Evolutionary conservation across 2,329 filamentous ascomycete genomes (phyloP), one percentile per base, ranked within the genome.

Genomic region (Septoria linicola): DNA sequence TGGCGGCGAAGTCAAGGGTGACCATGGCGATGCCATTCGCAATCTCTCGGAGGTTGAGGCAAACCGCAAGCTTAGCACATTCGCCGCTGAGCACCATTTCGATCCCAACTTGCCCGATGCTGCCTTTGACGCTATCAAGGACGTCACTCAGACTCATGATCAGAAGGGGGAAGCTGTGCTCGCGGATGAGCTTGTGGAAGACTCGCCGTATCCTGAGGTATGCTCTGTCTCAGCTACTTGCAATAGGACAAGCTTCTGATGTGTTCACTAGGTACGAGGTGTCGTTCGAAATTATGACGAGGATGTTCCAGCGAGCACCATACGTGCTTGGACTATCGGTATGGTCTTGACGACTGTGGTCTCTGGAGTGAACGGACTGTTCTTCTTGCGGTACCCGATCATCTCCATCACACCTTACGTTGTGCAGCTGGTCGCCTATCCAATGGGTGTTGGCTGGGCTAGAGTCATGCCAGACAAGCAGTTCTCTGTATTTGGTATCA

Each of bases 341-440:
- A 53, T 85, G 59, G 3, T 84, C 8, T 73, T 85, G 37, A 80
- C 81, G 52, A 84, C 81, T 0, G 63, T 84, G 51, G 82, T 80
- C n/a, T 82, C 81, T 1, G 79, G 46, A 2, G 54, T 63, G 36
- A 95, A 93, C 69, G 74, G 93, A 32, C 92, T 95, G 72, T 95
- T 95, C 74, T 90, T 88, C 41, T 76, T 95, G 67, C 81, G 89
- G 79, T 95, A 93, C 76, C 89, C 89, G 30, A 92, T 88, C 71
- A 88, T 95, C 70, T 85, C 85, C 53, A 92, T 95, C 64, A 90
- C 87, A 16, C 88, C 89, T 36, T 87, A 95, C 60, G 93, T 95
- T 73, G 88, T 89, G 19, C 77, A 92, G 63, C 76, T 95, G 53
- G 80, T 95, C 51, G 88, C 89, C 41, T 89, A 95, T 64, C 89